phyloP scores from a whole-genome alignment of 2,329 filamentous ascomycete genomes.

The Coniella lustricola region DNA sequence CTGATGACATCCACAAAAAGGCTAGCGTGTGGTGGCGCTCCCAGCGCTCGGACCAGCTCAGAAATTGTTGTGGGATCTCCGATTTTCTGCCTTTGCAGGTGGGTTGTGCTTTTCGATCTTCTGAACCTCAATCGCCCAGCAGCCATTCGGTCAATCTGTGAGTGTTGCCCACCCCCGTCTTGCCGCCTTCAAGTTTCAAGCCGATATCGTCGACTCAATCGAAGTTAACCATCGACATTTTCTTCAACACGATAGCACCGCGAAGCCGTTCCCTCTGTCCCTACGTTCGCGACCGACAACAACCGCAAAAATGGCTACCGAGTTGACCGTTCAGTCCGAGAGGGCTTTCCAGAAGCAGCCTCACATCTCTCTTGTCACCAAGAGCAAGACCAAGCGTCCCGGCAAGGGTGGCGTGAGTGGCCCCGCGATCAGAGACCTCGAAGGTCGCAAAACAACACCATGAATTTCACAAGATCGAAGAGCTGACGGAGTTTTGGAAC shows the following conservation, averaged over 20 bases:
- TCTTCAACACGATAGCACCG: constrained; percentile 18
- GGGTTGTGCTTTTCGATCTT: constrained; percentile 5
- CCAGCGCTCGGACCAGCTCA: not conserved
- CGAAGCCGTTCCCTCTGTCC: constrained; percentile 21
- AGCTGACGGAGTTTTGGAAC: constrained; percentile 8
- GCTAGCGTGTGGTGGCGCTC: constrained; percentile 5
- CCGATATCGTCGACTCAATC: constrained; percentile 19
- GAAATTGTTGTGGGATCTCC: constrained; percentile 7
- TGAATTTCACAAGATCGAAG: not conserved
- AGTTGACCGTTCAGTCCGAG: constrained; percentile 99
- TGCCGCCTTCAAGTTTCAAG: constrained; percentile 10
- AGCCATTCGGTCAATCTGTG: constrained; percentile 16
- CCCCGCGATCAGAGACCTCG: not conserved
- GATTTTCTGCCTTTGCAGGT: constrained; percentile 3
- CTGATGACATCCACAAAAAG: not conserved
- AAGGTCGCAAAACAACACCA: not conserved
- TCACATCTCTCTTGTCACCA: constrained; percentile 99
- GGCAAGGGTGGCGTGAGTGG: constrained; percentile 88
- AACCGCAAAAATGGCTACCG: constrained; percentile 79
- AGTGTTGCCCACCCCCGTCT: constrained; percentile 9
- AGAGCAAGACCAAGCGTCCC: constrained; percentile 79
- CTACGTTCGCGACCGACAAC: constrained; percentile 34
- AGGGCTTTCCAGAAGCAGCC: constrained; percentile 99
- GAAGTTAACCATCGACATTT: constrained; percentile 24
- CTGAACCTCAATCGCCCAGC: constrained; percentile 13